Base-by-base conservation (phyloP, 169 alveolate genomes). In the Toxoplasma gondii region DNA sequence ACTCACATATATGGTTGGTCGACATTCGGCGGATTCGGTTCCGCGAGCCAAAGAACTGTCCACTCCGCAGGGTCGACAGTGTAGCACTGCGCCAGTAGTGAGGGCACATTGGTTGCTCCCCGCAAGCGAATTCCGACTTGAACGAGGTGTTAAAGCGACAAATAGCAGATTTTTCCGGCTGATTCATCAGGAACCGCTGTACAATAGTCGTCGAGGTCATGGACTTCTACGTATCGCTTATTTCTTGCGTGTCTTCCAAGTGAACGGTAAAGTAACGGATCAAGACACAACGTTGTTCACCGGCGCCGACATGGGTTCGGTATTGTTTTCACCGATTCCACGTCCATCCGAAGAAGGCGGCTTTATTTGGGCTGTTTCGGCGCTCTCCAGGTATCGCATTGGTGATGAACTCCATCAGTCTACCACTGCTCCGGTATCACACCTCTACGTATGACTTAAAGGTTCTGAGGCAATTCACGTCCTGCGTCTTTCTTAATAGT, bases 1-100 rank as follows among this genome's bases (percentile, higher is more conserved):
- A 39, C 87, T 78, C 87, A 78, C 87, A 78, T 34, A 78, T 38
- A 78, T 22, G 45, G 87, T 19, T 44, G 39, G 43, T 78, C 87
- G 22, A 0, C 44, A 0, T 27, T 34, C 16, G 87, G 43, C 31
- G 45, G 34, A 12, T 39, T 44, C 41, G 87, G 87, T 78, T 78
- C 53, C 34, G 87, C 87, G 5, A 78, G 16, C 87, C 87, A 78
- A 4, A 78, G 87, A 19, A 39, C 45, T 22, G 29, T 34, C 45
- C 53, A 53, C 45, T 78, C 87, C 45, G 87, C 87, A 34, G 87
- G 87, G 34, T 78, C 87, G 87, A 39, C 29, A 19, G 39, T 19
- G 34, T 78, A 78, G 43, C 27, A 19, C 87, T 10, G 87, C 45
- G 29, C 87, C 31, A n/a, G 34, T 70, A 34, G 22, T 16, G 87